Evolutionary conservation across 441 rosid genomes (phyloP).

Genomic region (Populus hybrid): DNA sequence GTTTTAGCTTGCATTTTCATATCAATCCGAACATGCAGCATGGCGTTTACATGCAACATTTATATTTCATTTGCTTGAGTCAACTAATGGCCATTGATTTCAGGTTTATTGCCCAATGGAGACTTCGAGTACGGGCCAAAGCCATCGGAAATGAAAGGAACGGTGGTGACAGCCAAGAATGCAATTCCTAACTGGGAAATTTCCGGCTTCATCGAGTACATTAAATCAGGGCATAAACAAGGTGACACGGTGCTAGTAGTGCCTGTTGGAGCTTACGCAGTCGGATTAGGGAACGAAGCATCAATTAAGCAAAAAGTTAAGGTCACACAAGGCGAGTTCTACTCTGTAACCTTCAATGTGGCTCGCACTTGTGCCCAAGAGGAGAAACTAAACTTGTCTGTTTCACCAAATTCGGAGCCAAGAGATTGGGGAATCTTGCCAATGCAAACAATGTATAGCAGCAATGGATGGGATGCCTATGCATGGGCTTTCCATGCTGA

Average conservation of each 20-base stretch:
- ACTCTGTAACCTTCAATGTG: slow-evolving; percentile 63
- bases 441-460: slow-evolving; percentile 72
- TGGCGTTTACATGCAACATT: neutral
- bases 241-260: slow-evolving; percentile 74
- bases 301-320: slow-evolving; percentile 53
- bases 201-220: slow-evolving; percentile 72
- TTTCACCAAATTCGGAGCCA: slow-evolving; percentile 34
- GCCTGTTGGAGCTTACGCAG: slow-evolving; percentile 57
- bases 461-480: slow-evolving; percentile 74
- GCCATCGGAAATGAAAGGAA: slow-evolving; percentile 53
- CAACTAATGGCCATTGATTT: neutral
- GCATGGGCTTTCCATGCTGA: slow-evolving; percentile 69
- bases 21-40: neutral
- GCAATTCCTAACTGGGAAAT: slow-evolving; percentile 68
- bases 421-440: slow-evolving; percentile 64
- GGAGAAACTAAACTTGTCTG: slow-evolving; percentile 60
- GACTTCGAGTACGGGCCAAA: slow-evolving; percentile 67
- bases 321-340: slow-evolving; percentile 34
- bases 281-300: slow-evolving; percentile 70
- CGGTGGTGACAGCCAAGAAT: slow-evolving; percentile 36
- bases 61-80: neutral
- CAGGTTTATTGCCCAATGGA: slow-evolving; percentile 79
- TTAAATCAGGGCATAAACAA: slow-evolving; percentile 74
- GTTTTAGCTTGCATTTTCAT: neutral
- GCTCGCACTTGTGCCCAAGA: slow-evolving; percentile 80